phyloP scores from a whole-genome alignment of 2,329 filamentous ascomycete species.

The Neurospora sp. region DNA sequence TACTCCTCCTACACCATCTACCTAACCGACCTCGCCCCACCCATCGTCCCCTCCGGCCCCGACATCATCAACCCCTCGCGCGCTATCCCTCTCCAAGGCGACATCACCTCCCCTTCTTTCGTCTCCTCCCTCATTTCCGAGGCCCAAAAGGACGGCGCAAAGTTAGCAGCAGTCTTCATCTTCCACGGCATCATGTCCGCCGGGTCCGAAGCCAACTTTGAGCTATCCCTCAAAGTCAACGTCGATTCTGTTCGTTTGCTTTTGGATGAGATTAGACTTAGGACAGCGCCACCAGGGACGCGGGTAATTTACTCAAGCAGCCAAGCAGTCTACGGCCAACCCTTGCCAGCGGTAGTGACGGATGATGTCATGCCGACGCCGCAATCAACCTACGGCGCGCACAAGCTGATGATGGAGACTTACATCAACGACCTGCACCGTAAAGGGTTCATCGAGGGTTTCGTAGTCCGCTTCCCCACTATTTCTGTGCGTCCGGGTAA shows the following conservation, averaged over 20 bases:
- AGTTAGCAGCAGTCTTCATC: conserved; percentile 44
- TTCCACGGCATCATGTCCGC: conserved; percentile 61
- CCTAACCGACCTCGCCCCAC: conserved; percentile 45
- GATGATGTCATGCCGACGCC: conserved; percentile 45
- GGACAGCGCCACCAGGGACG: conserved; percentile 22
- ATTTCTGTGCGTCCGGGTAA: conserved; percentile 50
- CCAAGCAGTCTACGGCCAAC: conserved; percentile 52
- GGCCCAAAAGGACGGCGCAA: too few species aligned
- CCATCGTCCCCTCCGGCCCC: conserved; percentile 34
- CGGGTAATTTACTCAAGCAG: conserved; percentile 52
- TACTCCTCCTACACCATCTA: conserved; percentile 24
- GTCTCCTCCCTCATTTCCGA: conserved; percentile 26
- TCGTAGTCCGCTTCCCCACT: conserved; percentile 49
- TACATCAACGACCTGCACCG: conserved; percentile 55
- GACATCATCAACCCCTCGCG: conserved; percentile 39
- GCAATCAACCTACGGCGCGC: conserved; percentile 51
- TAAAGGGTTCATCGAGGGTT: conserved; percentile 46
- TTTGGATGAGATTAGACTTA: too few species aligned
- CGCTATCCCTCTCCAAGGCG: conserved; percentile 38
- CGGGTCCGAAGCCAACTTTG: conserved; percentile 50
- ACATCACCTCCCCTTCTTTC: conserved; percentile 30
- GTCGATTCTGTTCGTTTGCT: conserved; percentile 7
- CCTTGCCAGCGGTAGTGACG: conserved; percentile 41
- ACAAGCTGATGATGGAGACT: conserved; percentile 53
- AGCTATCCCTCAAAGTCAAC: conserved; percentile 42